Conservation (phyloP, 2,329 filamentous ascomycete species). For the Monosporascus sp. region DNA sequence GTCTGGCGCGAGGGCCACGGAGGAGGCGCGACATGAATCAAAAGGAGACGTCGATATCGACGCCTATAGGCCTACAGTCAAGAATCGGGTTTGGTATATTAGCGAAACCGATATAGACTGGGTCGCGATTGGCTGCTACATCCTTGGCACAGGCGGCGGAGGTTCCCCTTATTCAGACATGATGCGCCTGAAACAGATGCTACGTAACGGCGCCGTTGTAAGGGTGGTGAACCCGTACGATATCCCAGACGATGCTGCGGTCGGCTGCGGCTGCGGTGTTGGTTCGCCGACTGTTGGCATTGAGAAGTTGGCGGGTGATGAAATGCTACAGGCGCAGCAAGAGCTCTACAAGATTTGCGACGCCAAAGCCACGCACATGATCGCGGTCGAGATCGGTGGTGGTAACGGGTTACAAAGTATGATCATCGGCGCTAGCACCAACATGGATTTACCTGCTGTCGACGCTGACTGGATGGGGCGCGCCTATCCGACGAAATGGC, state of each 20-base stretch:
- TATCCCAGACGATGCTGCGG: conserved; percentile 42
- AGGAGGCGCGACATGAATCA: conserved; percentile 3
- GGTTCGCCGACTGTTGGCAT: conserved; percentile 57
- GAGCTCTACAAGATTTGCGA: conserved; percentile 47
- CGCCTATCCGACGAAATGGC: conserved; percentile 50
- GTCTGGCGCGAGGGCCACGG: conserved; percentile 1
- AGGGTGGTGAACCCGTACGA: conserved; percentile 46
- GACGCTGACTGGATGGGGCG: conserved; percentile 55
- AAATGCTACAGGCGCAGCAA: conserved; percentile 44
- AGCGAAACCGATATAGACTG: conserved; percentile 53
- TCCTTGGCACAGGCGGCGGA: conserved; percentile 57
- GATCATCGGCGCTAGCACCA: conserved; percentile 47
- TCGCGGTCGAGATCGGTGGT: conserved; percentile 63
- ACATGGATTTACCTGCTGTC: conserved; percentile 46
- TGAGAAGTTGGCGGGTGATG: conserved; percentile 54
- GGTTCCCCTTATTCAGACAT: conserved; percentile 49
- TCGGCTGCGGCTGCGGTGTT: conserved; percentile 52
- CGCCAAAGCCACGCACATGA: conserved; percentile 46
- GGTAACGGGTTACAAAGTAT: conserved; percentile 57
- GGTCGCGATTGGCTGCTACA: conserved; percentile 54
- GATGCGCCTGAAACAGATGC: conserved; percentile 45
- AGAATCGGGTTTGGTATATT: conserved; percentile 50
- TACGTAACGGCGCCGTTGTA: conserved; percentile 45
- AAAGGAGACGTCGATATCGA: conserved; percentile 22
- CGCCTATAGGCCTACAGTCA: conserved; percentile 44